Evolutionary conservation across 2,329 filamentous ascomycete species (phyloP).

Genomic region (Penicillium sp.): DNA sequence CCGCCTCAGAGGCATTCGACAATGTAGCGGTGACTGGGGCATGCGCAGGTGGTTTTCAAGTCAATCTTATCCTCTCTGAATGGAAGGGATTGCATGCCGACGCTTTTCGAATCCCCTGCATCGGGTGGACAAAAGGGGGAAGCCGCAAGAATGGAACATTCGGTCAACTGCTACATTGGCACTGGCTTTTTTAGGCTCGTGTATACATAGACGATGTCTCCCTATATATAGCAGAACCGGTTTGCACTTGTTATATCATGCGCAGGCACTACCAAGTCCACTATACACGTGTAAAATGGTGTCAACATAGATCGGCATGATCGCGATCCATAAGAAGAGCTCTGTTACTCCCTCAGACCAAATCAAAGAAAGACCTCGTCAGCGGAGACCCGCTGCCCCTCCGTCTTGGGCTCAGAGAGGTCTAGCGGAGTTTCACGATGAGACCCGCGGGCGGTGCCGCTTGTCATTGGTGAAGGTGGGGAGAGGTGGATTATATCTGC

Average conservation of each 20-base stretch:
- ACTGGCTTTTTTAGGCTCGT: not conserved
- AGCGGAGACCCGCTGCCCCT: constrained; percentile 17
- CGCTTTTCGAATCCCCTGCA: not conserved
- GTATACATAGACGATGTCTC: not conserved
- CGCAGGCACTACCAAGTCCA: not conserved
- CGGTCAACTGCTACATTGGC: constrained; percentile 12
- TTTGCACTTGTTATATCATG: too few relatives aligned
- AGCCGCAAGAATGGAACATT: constrained; percentile 12
- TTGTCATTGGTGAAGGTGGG: constrained; percentile 1
- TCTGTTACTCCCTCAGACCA: not conserved
- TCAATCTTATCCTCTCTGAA: not conserved
- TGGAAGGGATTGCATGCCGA: constrained; percentile 3
- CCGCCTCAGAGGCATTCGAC: not conserved
- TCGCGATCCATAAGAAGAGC: not conserved
- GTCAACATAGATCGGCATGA: not conserved
- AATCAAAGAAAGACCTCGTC: constrained; percentile 12
- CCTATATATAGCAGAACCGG: not conserved
- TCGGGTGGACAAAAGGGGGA: constrained; percentile 18
- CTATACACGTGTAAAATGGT: not conserved
- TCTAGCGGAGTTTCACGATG: constrained; percentile 21
- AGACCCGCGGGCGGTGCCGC: constrained; percentile 10
- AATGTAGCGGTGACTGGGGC: constrained; percentile 6
- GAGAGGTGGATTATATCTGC: not conserved
- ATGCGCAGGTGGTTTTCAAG: not conserved
- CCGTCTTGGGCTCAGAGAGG: constrained; percentile 3